Evolutionary conservation across 441 rosid genomes (phyloP), one percentile per base, ranked within the genome.

Genomic region (Syzygium malaccense): DNA sequence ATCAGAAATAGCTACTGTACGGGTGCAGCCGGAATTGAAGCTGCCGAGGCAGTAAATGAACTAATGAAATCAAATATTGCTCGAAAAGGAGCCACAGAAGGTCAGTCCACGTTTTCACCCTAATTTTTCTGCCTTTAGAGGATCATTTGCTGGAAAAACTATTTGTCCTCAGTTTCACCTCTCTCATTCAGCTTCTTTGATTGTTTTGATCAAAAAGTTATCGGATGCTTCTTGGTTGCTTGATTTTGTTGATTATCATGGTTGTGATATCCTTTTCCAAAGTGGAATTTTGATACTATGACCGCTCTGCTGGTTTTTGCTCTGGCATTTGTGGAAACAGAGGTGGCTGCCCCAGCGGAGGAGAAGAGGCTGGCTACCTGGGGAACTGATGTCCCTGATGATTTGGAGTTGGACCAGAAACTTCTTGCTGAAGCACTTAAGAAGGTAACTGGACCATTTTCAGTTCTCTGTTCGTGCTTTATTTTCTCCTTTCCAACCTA

Each of bases 341-440:
- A 95, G 62, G 66, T 75, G 14, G 89, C 95, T 19, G 92, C 92
- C 55, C 93, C 92, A 41, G 91, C 75, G 9, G 95, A 93, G 91
- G 96, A 93, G 91, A 96, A 94, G 90, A 94, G 90, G 91, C 93
- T 91, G 84, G 99, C 96, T 37, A 90, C 95, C 1, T 96, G 99
- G 98, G 99, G 99, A 90, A 94, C 95, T 14, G 98, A 97, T 88
- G 89, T 93, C 32, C 94, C 95, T 4, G 97, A 97, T 71, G 96
- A 93, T 91, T 88, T 95, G 93, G 95, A 93, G 88, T 90, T 97
- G 89, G 96, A 98, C 83, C 92, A 95, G 86, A 94, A 94, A 87
- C 91, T 93, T 87, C 96, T 98, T 55, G 93, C 93, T 2, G 96
- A 95, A 88, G 95, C 99, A 23, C 95, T 97, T 55, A 95, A 92